phyloP scores from a whole-genome alignment of 768 basidiomycete species.

The Pleurotus citrinopileatus region DNA sequence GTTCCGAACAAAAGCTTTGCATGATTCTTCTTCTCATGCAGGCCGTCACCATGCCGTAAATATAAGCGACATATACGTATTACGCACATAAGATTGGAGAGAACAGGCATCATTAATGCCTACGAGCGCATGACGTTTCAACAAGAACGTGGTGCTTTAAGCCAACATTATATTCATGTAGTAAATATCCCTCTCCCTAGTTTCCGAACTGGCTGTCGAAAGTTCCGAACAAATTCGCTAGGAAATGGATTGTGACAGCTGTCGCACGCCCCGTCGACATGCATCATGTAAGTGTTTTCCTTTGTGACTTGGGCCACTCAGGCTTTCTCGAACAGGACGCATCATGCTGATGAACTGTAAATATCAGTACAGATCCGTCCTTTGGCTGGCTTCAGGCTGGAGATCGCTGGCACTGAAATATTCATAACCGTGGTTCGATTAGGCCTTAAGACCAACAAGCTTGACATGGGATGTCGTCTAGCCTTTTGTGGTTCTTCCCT shows the following conservation, averaged over 20 bases:
- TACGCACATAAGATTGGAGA: neutral
- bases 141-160: neutral
- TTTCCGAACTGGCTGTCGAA: slow-evolving; percentile 12
- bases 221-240: slow-evolving; percentile 9
- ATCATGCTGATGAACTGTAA: neutral
- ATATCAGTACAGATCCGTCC: neutral
- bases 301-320: neutral
- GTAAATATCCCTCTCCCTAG: neutral
- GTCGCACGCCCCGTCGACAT: slow-evolving; percentile 5
- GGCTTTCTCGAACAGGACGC: slow-evolving; percentile 6
- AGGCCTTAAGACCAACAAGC: neutral
- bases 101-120: slow-evolving; percentile 3
- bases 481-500: slow-evolving; percentile 3
- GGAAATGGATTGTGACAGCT: slow-evolving; percentile 5
- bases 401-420: slow-evolving; percentile 1
- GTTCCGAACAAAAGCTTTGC: slow-evolving; percentile 3
- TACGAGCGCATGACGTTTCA: slow-evolving; percentile 1
- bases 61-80: neutral
- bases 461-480: slow-evolving; percentile 10
- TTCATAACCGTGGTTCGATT: slow-evolving; percentile 2
- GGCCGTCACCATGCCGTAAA: slow-evolving; percentile 3
- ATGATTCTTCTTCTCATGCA: neutral
- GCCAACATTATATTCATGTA: neutral
- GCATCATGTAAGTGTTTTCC: neutral
- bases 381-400: neutral